Percentiles rank a stretch among this genome's conserved stretches.
phyloP scores from a whole-genome alignment of 2,329 filamentous ascomycete genomes.

The Penicillium sp. region DNA sequence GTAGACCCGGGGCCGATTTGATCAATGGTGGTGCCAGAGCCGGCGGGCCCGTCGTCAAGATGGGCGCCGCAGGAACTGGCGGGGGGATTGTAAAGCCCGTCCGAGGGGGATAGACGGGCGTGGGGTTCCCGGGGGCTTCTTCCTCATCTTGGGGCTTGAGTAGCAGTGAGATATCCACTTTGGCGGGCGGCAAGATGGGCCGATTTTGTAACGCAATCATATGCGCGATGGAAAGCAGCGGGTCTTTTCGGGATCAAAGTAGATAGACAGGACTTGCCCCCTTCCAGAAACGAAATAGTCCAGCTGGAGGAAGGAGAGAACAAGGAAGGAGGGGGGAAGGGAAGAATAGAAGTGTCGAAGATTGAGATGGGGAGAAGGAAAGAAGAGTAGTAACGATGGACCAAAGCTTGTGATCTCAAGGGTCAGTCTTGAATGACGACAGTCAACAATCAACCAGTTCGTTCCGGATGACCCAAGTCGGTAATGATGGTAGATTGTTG shows the following conservation, averaged over 20 bases:
- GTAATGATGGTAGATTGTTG: not conserved
- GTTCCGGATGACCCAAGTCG: not conserved
- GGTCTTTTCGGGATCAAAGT: constrained; percentile 8
- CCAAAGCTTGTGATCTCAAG: constrained; percentile 9
- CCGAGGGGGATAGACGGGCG: constrained; percentile 38
- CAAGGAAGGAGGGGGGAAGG: not conserved
- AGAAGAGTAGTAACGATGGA: not conserved
- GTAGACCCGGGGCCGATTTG: constrained; percentile 34
- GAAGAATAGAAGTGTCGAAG: not conserved
- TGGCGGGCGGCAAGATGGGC: constrained; percentile 56
- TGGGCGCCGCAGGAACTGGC: constrained; percentile 33
- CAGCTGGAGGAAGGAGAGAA: not conserved
- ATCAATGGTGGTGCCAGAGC: constrained; percentile 29
- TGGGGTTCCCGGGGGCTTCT: constrained; percentile 33
- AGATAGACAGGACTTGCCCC: not conserved
- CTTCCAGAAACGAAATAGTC: constrained; percentile 1
- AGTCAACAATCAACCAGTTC: constrained; percentile 1
- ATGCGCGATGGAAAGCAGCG: constrained; percentile 38
- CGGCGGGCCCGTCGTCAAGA: constrained; percentile 24
- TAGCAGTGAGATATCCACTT: constrained; percentile 92
- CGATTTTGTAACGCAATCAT: constrained; percentile 48
- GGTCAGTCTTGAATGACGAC: constrained; percentile 9
- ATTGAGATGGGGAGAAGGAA: not conserved
- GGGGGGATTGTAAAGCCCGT: constrained; percentile 22
- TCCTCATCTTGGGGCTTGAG: constrained; percentile 64